A percentile compares a stretch with the other conserved stretches of the same genome.
phyloP scores from a whole-genome alignment of 2,329 filamentous ascomycete genomes.

The Pestalotiopsis sp. region DNA sequence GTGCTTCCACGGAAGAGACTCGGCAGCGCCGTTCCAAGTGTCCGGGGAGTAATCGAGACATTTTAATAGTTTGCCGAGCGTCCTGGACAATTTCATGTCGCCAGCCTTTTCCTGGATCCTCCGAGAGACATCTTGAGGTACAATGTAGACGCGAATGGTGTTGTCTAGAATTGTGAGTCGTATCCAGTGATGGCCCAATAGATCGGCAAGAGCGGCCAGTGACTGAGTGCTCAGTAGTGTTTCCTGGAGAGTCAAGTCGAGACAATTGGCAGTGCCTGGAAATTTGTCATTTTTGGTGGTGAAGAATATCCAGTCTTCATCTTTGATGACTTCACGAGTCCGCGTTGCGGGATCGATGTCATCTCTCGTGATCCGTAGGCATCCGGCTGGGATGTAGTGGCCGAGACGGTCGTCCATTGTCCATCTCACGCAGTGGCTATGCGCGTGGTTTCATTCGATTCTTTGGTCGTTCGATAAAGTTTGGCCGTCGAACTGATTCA shows the following conservation, averaged over 20 bases:
- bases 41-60: constrained; percentile 56
- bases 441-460: neutral
- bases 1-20: constrained; percentile 16
- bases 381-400: constrained; percentile 44
- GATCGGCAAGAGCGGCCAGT: constrained; percentile 24
- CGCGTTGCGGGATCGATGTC: constrained; percentile 18
- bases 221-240: constrained; percentile 27
- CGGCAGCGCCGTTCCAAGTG: constrained; percentile 55
- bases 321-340: constrained; percentile 14
- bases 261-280: neutral
- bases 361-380: constrained; percentile 31
- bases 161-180: constrained; percentile 39
- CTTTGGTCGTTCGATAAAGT: neutral
- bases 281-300: constrained; percentile 20
- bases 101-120: constrained; percentile 48
- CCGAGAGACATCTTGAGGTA: constrained; percentile 67
- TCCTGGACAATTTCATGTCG: constrained; percentile 43
- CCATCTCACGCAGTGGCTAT: neutral
- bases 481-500: neutral
- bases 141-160: constrained; percentile 57
- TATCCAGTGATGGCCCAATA: constrained; percentile 44
- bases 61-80: constrained; percentile 50
- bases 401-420: constrained; percentile 14
- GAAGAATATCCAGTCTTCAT: constrained; percentile 31
- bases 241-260: constrained; percentile 19